Conservation (phyloP, 1,284 basidiomycete genomes). For the Moesziomyces globuligerus region DNA sequence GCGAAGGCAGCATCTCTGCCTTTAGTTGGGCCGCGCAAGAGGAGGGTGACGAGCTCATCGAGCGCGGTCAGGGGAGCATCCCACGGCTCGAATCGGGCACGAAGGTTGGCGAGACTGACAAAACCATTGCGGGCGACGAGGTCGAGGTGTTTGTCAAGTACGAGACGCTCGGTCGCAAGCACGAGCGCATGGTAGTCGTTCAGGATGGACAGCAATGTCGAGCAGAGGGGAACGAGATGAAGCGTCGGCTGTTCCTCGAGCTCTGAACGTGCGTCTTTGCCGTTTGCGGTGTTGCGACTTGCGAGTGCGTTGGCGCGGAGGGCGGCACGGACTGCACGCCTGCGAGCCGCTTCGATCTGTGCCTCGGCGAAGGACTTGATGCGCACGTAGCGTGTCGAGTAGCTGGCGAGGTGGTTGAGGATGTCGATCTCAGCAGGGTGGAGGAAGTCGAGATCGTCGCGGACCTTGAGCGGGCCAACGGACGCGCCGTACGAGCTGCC, state of each 20-base stretch:
- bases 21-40: slow-evolving; percentile 29
- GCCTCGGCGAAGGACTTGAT: slow-evolving; percentile 40
- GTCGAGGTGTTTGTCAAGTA: slow-evolving; percentile 32
- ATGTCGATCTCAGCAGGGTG: slow-evolving; percentile 47
- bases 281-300: slow-evolving; percentile 7
- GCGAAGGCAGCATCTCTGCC: slow-evolving; percentile 23
- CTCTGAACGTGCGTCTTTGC: slow-evolving; percentile 16
- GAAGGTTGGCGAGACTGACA: slow-evolving; percentile 47
- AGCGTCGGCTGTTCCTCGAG: slow-evolving; percentile 35
- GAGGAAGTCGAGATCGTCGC: slow-evolving; percentile 36
- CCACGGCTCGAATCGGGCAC: slow-evolving; percentile 46
- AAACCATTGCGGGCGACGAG: slow-evolving; percentile 35
- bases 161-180: slow-evolving; percentile 33
- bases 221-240: slow-evolving; percentile 51
- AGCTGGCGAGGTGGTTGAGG: slow-evolving; percentile 43
- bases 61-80: slow-evolving; percentile 45
- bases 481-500: background rate
- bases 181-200: slow-evolving; percentile 42
- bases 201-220: slow-evolving; percentile 40
- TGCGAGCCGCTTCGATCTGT: slow-evolving; percentile 40
- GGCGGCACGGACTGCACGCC: slow-evolving; percentile 38
- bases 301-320: slow-evolving; percentile 34
- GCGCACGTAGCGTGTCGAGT: slow-evolving; percentile 34
- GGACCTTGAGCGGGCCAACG: slow-evolving; percentile 16
- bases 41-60: slow-evolving; percentile 29